Percentiles rank a stretch among this genome's conserved stretches.
Conservation (phyloP, 2,329 filamentous ascomycete genomes). For the Claviceps sp. region DNA sequence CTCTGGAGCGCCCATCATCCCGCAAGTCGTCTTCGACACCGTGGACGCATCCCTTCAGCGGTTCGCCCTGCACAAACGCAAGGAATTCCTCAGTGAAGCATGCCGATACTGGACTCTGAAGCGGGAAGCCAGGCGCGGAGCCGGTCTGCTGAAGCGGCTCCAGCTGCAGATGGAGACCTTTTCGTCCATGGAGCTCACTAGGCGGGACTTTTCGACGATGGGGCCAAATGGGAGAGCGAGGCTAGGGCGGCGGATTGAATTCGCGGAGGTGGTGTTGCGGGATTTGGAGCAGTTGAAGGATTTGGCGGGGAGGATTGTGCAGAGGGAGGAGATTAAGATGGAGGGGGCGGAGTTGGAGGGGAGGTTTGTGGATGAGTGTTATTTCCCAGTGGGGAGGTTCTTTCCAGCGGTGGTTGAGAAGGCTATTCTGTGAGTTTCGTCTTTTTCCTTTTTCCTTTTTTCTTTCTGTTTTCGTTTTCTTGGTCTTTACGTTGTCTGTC, state of each 20-base stretch:
- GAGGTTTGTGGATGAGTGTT: slow-evolving; percentile 74
- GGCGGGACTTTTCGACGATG: slow-evolving; percentile 92
- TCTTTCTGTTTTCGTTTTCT: not conserved
- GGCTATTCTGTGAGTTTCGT: slow-evolving; percentile 57
- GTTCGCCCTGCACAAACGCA: slow-evolving; percentile 70
- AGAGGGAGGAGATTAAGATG: slow-evolving; percentile 66
- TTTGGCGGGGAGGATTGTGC: slow-evolving; percentile 57
- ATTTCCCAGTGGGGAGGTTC: slow-evolving; percentile 74
- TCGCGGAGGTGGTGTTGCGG: slow-evolving; percentile 60
- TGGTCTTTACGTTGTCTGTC: not conserved
- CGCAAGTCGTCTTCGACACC: slow-evolving; percentile 71
- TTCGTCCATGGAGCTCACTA: slow-evolving; percentile 91
- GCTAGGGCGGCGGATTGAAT: slow-evolving; percentile 72
- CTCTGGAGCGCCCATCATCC: slow-evolving; percentile 88
- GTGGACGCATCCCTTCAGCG: slow-evolving; percentile 73
- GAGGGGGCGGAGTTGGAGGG: slow-evolving; percentile 63
- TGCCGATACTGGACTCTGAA: slow-evolving; percentile 98
- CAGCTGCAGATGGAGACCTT: slow-evolving; percentile 94
- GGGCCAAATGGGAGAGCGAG: slow-evolving; percentile 69
- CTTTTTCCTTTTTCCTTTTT: not conserved
- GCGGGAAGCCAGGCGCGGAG: slow-evolving; percentile 80
- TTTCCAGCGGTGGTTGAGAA: slow-evolving; percentile 68
- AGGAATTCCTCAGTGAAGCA: slow-evolving; percentile 83
- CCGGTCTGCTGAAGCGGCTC: slow-evolving; percentile 80
- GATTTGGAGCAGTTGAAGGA: slow-evolving; percentile 67